A percentile compares a stretch with the other conserved stretches of the same genome.
Evolutionary conservation across 2,329 filamentous ascomycete genomes (phyloP).

Genomic region (Aspergillus fijiensis): DNA sequence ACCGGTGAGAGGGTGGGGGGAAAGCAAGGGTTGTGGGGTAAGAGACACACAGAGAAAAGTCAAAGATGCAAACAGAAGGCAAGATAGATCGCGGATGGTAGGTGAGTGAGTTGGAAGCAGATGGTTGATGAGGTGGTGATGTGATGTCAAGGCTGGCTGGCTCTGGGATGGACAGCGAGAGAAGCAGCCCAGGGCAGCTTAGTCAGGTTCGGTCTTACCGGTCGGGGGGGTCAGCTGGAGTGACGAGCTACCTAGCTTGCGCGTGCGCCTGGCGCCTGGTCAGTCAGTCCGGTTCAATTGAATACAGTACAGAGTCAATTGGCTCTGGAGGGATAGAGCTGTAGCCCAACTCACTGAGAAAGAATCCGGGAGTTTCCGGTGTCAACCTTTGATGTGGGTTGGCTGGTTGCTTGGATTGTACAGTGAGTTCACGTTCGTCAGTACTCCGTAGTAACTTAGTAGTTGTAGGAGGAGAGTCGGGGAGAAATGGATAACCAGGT

Average conservation of each 20-base stretch:
- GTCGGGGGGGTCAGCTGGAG: not conserved
- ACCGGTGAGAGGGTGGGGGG: slow-evolving; percentile 17
- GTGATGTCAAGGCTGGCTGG: slow-evolving; percentile 41
- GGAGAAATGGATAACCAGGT: slow-evolving; percentile 1
- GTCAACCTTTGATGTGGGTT: not conserved
- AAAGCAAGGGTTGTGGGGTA: slow-evolving; percentile 11
- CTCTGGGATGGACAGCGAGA: slow-evolving; percentile 32
- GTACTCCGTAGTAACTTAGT: too few species aligned
- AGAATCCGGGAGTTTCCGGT: not conserved
- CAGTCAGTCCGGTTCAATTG: not conserved
- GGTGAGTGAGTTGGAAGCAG: slow-evolving; percentile 11
- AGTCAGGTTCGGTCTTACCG: slow-evolving; percentile 25
- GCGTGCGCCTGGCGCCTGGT: not conserved
- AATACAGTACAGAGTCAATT: not conserved
- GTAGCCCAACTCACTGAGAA: not conserved
- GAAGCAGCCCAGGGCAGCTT: slow-evolving; percentile 32
- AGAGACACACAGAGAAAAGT: slow-evolving; percentile 15
- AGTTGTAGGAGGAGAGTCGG: not conserved
- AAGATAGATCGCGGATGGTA: slow-evolving; percentile 22
- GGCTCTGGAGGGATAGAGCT: not conserved
- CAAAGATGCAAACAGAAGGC: slow-evolving; percentile 20
- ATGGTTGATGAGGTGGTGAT: slow-evolving; percentile 33
- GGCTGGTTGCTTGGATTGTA: not conserved
- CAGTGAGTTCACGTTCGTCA: too few species aligned
- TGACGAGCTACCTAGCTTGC: not conserved